phyloP scores from a whole-genome alignment of 2,329 filamentous ascomycete genomes.

The Fusarium devonianum region DNA sequence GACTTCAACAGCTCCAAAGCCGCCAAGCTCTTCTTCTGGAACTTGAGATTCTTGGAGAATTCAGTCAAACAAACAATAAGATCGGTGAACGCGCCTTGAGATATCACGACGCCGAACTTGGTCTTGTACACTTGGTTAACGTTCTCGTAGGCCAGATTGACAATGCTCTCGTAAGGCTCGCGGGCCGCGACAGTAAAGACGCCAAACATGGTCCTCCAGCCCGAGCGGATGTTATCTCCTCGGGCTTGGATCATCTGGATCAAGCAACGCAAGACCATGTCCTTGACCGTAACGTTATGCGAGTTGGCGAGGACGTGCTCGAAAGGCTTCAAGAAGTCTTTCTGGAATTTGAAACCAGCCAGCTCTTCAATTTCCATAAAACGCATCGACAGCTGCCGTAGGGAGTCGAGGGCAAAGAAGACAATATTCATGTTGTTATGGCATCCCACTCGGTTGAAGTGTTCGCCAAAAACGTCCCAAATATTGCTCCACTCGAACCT shows the following conservation, averaged over 20 bases:
- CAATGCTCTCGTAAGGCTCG: slow-evolving; percentile 93
- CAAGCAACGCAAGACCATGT: slow-evolving; percentile 93
- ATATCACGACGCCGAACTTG: slow-evolving; percentile 93
- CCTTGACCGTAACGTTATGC: slow-evolving; percentile 89
- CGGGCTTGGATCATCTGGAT: slow-evolving; percentile 99
- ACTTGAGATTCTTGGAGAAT: slow-evolving; percentile 98
- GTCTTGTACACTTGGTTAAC: slow-evolving; percentile 95
- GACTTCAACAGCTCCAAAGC: slow-evolving; percentile 95
- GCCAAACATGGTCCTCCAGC: slow-evolving; percentile 99
- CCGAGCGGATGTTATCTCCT: slow-evolving; percentile 95
- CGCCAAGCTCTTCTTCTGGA: slow-evolving; percentile 97
- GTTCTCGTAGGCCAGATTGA: slow-evolving; percentile 96
- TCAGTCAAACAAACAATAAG: slow-evolving; percentile 95
- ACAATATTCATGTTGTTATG: slow-evolving; percentile 97
- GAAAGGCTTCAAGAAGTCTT: slow-evolving; percentile 98
- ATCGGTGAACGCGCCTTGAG: slow-evolving; percentile 95
- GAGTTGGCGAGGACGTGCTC: slow-evolving; percentile 97
- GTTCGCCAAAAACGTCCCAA: slow-evolving; percentile 96
- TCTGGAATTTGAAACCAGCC: slow-evolving; percentile 99
- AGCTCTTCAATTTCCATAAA: slow-evolving; percentile 99
- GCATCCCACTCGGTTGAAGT: slow-evolving; percentile 97
- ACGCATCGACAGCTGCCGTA: slow-evolving; percentile 95
- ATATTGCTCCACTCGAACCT: slow-evolving; percentile 98
- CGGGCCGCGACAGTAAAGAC: slow-evolving; percentile 95
- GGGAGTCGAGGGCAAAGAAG: slow-evolving; percentile 94